Base-by-base conservation (phyloP, 169 alveolate species). In the Cryptosporidium bovis region DNA sequence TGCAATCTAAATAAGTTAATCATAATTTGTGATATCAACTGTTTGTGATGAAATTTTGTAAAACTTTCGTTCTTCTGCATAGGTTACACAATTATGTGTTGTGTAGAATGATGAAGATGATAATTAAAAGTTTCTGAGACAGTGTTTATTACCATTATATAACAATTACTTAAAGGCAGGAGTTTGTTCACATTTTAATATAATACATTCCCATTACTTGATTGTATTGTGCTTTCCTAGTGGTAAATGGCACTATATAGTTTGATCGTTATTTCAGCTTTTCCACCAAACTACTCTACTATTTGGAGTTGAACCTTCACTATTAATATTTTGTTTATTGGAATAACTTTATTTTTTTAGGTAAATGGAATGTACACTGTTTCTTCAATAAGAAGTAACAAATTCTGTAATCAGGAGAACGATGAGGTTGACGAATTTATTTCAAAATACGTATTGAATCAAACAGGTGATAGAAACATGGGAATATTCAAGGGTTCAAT, bases 61-160 rank as follows among this genome's bases (percentile, higher is more conserved):
- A 44, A 60, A 77, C 87, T 77, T 77, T 77, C 87, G 87, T 77
- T 77, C 87, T 77, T 77, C 87, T 77, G 87, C 46, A 77, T 18
- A 36, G 60, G 40, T 77, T 53, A 20, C 48, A 56, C 29, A 51
- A 31, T 58, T 33, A 51, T 18, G 29, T 33, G n/a, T 24, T 33
- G 36, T 20, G 46, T 71, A 60, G 87, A 77, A 60, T 77, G 60
- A 29, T 69, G 83, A 66, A 69, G 83, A 69, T 50, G 27, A 77
- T 8, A 58, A 44, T n/a, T 29, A 16, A 5, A 55, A 20, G 27
- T 40, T 33, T 77, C 71, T 77, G 87, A 77, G 46, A 31, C 34
- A 53, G 53, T 16, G 15, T 50, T 55, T 29, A 6, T 15, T 8
- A 40, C 48, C 0, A 40, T 40, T 40, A 40, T 8, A 40, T 8